phyloP scores from a whole-genome alignment of 306 rosid genomes.

The Myrica gale region DNA sequence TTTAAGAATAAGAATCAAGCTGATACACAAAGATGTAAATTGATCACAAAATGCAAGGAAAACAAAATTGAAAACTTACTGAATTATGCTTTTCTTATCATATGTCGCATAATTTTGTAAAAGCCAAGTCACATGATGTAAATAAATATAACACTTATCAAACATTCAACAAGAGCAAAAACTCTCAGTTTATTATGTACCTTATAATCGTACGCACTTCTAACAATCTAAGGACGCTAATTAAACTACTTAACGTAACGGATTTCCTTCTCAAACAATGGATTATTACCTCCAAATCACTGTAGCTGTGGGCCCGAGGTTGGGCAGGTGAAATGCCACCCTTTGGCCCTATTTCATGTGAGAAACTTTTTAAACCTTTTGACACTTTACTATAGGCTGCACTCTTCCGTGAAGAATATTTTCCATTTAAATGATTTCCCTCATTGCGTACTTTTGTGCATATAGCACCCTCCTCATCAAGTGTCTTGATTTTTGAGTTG shows the following conservation, averaged over 20 bases:
- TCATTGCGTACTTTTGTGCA: not conserved
- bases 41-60: not conserved
- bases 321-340: constrained; percentile 10
- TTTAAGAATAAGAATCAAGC: not conserved
- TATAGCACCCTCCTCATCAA: not conserved
- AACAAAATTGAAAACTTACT: no score
- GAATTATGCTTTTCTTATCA: no score
- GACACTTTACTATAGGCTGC: not conserved
- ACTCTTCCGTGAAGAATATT: constrained; percentile 8
- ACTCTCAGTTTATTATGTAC: not conserved
- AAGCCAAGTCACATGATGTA: not conserved
- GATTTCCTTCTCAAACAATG: not conserved
- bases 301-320: constrained; percentile 15
- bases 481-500: not conserved
- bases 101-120: no score
- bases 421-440: not conserved
- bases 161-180: not conserved
- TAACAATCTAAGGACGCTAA: not conserved
- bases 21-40: not conserved
- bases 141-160: not conserved
- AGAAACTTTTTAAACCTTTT: constrained; percentile 3
- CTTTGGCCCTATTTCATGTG: constrained; percentile 13
- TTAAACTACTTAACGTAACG: not conserved
- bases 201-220: not conserved
- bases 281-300: constrained; percentile 10